Conservation (phyloP, 257 asterid genomes). For the Striga asiatica region DNA sequence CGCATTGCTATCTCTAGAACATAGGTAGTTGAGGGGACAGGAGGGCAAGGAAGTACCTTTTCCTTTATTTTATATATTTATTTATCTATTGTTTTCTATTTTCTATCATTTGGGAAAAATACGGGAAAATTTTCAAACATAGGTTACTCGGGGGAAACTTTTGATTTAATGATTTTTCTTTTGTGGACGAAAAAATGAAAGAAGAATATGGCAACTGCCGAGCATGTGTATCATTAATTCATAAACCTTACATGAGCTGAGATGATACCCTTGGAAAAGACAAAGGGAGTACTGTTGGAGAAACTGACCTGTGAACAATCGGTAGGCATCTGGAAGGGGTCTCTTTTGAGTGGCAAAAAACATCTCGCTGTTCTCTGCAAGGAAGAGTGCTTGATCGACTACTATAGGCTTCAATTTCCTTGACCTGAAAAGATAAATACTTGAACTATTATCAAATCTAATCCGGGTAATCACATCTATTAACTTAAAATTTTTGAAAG, state of each 20-base stretch:
- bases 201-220: too few species aligned
- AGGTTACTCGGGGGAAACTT: too few species aligned
- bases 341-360: constrained; percentile 81
- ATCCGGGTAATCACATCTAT: background rate
- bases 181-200: too few species aligned
- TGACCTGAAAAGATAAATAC: constrained; percentile 36
- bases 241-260: background rate
- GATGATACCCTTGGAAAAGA: too few species aligned
- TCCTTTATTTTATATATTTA: background rate
- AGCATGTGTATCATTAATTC: too few species aligned
- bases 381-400: constrained; percentile 80
- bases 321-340: constrained; percentile 72
- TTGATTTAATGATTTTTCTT: too few species aligned
- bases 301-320: constrained; percentile 56
- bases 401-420: constrained; percentile 73
- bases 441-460: background rate
- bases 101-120: background rate
- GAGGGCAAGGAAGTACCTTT: background rate
- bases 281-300: background rate
- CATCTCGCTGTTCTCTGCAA: constrained; percentile 47
- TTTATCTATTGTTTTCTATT: background rate
- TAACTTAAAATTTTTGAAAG: background rate
- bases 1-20: background rate
- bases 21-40: background rate
- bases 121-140: background rate